Percentiles rank a stretch among this genome's conserved stretches.
phyloP scores from a whole-genome alignment of 2,329 filamentous ascomycete genomes.

The Penicillium oxalicum region DNA sequence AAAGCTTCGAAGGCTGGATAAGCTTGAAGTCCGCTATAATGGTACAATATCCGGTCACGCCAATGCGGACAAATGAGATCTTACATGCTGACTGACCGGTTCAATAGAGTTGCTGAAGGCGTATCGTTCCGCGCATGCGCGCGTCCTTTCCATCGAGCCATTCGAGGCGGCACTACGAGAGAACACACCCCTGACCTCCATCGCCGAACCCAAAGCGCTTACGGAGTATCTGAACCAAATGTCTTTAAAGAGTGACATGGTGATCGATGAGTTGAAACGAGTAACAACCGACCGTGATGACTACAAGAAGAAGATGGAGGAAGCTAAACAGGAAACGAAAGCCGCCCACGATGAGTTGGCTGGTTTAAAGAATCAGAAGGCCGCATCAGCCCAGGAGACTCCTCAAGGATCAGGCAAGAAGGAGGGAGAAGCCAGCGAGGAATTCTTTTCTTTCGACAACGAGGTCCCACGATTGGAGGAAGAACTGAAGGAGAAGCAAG shows the following conservation, averaged over 20 bases:
- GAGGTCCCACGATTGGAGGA: constrained; percentile 77
- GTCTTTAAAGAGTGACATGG: constrained; percentile 81
- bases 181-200: constrained; percentile 84
- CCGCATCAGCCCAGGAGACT: constrained; percentile 11
- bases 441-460: constrained; percentile 88
- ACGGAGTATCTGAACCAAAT: constrained; percentile 87
- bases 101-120: constrained; percentile 73
- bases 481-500: constrained; percentile 63
- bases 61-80: no score
- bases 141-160: constrained; percentile 79
- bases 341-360: constrained; percentile 60
- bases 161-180: constrained; percentile 90
- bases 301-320: constrained; percentile 69
- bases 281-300: constrained; percentile 76
- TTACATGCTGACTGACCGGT: no score
- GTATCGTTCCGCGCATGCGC: constrained; percentile 83
- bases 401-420: constrained; percentile 10
- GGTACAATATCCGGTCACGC: constrained; percentile 45
- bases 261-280: constrained; percentile 86
- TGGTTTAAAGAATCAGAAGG: constrained; percentile 44
- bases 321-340: constrained; percentile 58
- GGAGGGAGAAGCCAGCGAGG: constrained; percentile 48
- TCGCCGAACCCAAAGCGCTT: constrained; percentile 74
- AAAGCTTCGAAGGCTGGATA: constrained; percentile 80
- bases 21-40: constrained; percentile 79